phyloP scores from a whole-genome alignment of 768 basidiomycete genomes.

The Hemileccinum rubropunctum region DNA sequence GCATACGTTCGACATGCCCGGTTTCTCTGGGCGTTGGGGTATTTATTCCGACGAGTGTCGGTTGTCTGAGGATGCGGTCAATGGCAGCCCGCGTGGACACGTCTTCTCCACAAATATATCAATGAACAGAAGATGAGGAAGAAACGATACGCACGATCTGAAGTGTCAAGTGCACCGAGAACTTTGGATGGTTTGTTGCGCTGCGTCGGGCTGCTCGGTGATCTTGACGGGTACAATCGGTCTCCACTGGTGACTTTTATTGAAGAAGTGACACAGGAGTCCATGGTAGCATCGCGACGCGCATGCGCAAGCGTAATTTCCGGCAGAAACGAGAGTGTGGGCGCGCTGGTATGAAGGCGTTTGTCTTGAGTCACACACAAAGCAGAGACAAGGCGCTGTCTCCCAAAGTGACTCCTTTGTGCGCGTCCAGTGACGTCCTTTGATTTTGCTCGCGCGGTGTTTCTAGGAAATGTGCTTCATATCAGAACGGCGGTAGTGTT shows the following conservation, averaged over 20 bases:
- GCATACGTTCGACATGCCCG: neutral
- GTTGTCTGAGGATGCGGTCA: conserved; percentile 24
- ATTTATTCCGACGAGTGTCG: conserved; percentile 24
- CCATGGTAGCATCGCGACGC: conserved; percentile 2
- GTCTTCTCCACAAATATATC: conserved; percentile 16
- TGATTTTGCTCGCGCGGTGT: conserved; percentile 52
- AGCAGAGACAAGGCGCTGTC: conserved; percentile 52
- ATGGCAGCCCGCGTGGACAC: conserved; percentile 29
- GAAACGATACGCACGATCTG: conserved; percentile 24
- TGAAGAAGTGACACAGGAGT: neutral
- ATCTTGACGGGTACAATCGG: conserved; percentile 1
- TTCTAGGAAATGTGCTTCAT: conserved; percentile 38
- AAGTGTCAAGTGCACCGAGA: conserved; percentile 24
- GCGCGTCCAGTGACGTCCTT: conserved; percentile 54
- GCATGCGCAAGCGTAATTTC: conserved; percentile 29
- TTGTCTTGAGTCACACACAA: conserved; percentile 25
- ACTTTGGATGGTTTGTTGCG: conserved; percentile 22
- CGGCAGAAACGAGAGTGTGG: conserved; percentile 10
- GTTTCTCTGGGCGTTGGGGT: neutral
- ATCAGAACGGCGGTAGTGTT: neutral
- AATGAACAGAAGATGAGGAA: conserved; percentile 1
- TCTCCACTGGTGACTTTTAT: conserved; percentile 2
- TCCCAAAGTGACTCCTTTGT: conserved; percentile 61
- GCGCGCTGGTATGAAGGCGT: neutral
- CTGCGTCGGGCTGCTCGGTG: conserved; percentile 2